phyloP scores from a whole-genome alignment of 2,329 filamentous ascomycete species.

The Helotiales sp. region DNA sequence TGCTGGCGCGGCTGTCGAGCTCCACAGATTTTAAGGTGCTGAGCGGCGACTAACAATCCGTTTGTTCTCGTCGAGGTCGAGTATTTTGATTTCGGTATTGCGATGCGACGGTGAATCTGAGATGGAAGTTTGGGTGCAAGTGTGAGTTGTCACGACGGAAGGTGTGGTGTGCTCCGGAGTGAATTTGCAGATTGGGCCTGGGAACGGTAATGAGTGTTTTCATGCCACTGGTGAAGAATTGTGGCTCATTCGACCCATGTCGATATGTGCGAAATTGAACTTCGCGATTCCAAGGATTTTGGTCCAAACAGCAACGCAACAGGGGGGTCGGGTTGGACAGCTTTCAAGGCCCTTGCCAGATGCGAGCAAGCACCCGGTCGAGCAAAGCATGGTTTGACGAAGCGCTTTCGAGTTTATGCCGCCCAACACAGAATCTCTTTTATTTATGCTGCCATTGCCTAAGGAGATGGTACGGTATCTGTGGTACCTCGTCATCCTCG shows the following conservation, averaged over 20 bases:
- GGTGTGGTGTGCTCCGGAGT: not conserved
- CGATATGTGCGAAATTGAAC: too few relatives aligned
- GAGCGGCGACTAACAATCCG: not conserved
- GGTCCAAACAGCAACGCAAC: too few relatives aligned
- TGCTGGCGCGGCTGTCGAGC: too few relatives aligned
- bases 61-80: too few relatives aligned
- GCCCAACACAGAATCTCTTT: not conserved
- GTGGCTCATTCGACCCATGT: not conserved
- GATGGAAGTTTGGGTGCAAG: not conserved
- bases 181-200: too few relatives aligned
- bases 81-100: not conserved
- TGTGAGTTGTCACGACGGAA: not conserved
- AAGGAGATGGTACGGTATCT: not conserved
- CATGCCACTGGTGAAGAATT: not conserved
- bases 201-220: not conserved
- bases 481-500: not conserved
- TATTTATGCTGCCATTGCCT: not conserved
- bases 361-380: not conserved
- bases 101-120: not conserved
- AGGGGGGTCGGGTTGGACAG: not conserved
- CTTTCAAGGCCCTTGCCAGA: not conserved
- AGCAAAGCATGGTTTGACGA: conserved; percentile 15
- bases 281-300: too few relatives aligned
- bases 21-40: not conserved
- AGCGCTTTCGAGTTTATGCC: conserved; percentile 21